Evolutionary conservation across 2,329 filamentous ascomycete genomes (phyloP), one percentile per base, ranked within the genome.

Genomic region (Aspergillus glaucus): DNA sequence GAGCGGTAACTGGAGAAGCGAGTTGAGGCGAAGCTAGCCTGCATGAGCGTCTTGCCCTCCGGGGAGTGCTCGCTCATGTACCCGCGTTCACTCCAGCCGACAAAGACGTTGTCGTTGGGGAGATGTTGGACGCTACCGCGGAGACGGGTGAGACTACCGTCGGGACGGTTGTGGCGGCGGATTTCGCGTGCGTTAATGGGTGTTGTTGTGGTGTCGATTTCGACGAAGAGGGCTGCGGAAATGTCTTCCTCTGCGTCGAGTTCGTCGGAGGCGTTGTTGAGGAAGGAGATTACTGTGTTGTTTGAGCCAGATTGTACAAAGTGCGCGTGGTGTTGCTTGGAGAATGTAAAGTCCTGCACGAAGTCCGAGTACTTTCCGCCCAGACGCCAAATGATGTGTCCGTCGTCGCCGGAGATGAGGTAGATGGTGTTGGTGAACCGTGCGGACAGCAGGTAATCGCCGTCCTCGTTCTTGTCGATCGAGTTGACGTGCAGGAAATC

Each of bases 401-500:
- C 66, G 42, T 70, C 62, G 6, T 61, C 44, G 1, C 68, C 66
- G 1, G 65, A 70, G 14, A 73, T 64, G 37, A 65, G 58, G 50
- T 72, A 73, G 39, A 74, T 58, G 3, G 63, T 62, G 54, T 64
- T 63, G 4, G 66, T 66, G 53, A 68, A 67, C 6, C 71, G 64
- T 6, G 65, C 58, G 2, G 70, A 73, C 7, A 73, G 53, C 8
- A 73, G 54, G 43, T 69, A 72, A 50, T 74, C 67, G 2, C 70
- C 71, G 1, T 61, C 58, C 14, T 50, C 49, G 45, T 68, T 67
- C 55, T 71, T 72, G 44, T 71, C 69, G 26, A 71, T 62, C 1
- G 68, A 60, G 54, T 73, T 74, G 43, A 69, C 59, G 45, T 74
- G 71, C 17, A 66, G 58, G 41, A 66, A 66, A 49, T 67, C 66